A percentile compares a stretch with the other conserved stretches of the same genome.
These are phyloP conservation scores for Gaeumannomyces tritici DNA, from an alignment of 2,329 filamentous ascomycete species.

Conservation along the genomic window DNA sequence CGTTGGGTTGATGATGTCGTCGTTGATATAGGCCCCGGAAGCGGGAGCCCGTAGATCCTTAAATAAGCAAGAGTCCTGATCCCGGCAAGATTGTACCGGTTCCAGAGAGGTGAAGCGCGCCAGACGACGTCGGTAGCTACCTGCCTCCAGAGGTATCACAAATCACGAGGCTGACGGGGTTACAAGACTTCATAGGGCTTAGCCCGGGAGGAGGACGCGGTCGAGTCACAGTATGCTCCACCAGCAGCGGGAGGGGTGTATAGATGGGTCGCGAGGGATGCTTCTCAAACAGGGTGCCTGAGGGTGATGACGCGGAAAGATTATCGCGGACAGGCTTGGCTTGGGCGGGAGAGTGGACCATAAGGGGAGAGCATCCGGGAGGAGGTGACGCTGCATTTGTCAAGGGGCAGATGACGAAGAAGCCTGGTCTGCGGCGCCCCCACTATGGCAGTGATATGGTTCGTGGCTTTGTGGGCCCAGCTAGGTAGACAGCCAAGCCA, in stretches of 20 bases:
- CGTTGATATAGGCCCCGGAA: background rate
- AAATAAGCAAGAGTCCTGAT: background rate
- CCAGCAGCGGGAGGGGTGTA: background rate
- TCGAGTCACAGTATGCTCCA: background rate
- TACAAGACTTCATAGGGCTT: background rate
- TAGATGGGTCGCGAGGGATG: background rate
- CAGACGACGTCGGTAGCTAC: background rate
- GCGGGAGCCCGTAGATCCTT: background rate
- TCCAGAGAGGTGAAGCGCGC: background rate
- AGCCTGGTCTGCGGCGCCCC: too few species aligned
- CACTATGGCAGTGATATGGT: background rate
- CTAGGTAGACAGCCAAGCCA: background rate
- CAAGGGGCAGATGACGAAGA: background rate
- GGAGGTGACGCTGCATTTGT: background rate
- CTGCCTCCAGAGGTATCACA: background rate
- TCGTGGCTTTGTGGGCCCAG: background rate
- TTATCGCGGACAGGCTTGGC: background rate
- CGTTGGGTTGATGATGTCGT: background rate
- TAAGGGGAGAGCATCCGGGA: background rate
- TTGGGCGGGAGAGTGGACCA: background rate
- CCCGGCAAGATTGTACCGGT: background rate
- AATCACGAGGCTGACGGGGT: background rate
- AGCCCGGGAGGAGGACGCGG: background rate
- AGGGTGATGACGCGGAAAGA: background rate
- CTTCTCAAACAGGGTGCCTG: background rate